Evolutionary conservation across 371 early-diverging fungal genomes (phyloP), one percentile per base, ranked within the genome.

Genomic region (Syncephalastrum monosporum): DNA sequence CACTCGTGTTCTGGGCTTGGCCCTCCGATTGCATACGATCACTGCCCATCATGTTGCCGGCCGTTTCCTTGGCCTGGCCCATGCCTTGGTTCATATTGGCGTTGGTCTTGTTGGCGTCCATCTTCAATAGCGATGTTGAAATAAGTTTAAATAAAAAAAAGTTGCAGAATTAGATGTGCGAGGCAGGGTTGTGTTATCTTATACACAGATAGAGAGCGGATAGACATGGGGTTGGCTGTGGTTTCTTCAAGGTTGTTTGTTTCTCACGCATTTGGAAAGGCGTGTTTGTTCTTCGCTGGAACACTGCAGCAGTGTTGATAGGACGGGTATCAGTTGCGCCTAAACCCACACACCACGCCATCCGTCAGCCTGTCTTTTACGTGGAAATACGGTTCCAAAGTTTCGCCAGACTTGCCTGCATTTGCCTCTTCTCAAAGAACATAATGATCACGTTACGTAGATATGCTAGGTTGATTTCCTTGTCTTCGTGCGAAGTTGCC

Each of bases 401-500:
- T 50, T 41, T 2, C 6, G 38, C 25, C 42, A 21, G 12, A 69
- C 73, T 67, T 82, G 81, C 84, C 42, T 89, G 69, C 53, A 79
- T 80, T 23, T 85, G 84, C 65, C 83, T 86, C 61, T 86, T 78
- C 65, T 94, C 92, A 52, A 95, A 71, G 69, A 93, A 94, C 56
- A 84, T 88, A 50, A 95, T 60, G 24, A 94, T 62, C 6, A 95
- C 87, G 55, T 90, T 85, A 57, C 89, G 83, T 53, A 94, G 64
- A 60, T 95, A 95, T 57, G 92, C 92, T 15, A 88, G 62, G 54
- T 90, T 89, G 27, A 87, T 60, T 33, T 57, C 66, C 14, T 77
- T 79, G 14, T 67, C 63, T 24, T 71, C 59, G 17, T 59, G 55
- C 33, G 46, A 62, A 4, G 57, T 58, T 24, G 77, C 38, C 51